Evolutionary conservation across 1,139 yeast genomes (phyloP), one percentile per base, ranked within the genome.

Genomic region (Hansenula lynferdii): DNA sequence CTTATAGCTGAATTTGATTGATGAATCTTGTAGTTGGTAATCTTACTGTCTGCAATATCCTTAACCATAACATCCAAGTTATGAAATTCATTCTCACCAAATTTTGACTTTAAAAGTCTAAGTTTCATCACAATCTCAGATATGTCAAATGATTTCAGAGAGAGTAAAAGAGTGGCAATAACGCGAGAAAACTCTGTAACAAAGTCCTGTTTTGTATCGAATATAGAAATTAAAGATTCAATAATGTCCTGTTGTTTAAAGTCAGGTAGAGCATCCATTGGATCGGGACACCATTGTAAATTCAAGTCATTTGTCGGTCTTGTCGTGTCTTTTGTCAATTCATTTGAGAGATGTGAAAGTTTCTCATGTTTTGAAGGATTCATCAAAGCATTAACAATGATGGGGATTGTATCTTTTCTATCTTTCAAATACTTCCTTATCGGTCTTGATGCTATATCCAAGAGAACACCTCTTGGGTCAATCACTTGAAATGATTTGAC

Each of bases 231-330:
- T 29, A 87, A 64, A 1, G 87, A 77, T 48, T 80, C 89, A 18
- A 87, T 77, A 5, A 82, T 72, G 55, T 86, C 95, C 38, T 50
- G 51, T 46, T 77, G 77, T 39, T 76, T 72, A 58, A 87, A 86
- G 57, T 89, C 96, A 0, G 95, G 85, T 8, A 94, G 73, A 0
- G 96, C 95, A 61, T 85, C 96, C n/a, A 85, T 72, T 0, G 97
- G 97, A 51, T 87, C 96, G 0, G 97, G 97, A 8, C 62, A 64
- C 97, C 97, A 90, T 23, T 72, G 66, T 5, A 81, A 58, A 44
- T 45, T 48, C 8, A 52, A 36, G 15, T 49, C 53, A 31, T 60
- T 56, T 2, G 47, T 52, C 2, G 51, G 52, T 10, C 43, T 45
- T 9, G 49, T 44, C 1, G 56, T 49, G 5, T 46, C 46, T 16